Conservation (phyloP, 805 yeast species). For the Starmera pachycereana region DNA sequence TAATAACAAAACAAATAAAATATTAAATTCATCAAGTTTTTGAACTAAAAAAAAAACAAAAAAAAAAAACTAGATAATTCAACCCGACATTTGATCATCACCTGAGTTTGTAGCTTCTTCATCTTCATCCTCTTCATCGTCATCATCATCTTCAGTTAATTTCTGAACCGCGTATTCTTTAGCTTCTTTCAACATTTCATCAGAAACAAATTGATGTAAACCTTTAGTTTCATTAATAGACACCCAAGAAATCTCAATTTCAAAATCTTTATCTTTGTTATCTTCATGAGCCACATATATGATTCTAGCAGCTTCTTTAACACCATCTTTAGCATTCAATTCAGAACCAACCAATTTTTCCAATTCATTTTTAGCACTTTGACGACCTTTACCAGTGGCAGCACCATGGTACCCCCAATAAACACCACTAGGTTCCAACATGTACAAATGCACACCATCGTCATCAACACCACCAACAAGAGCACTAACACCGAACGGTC, state of each 20-base stretch:
- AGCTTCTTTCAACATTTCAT: constrained; percentile 73
- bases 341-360: constrained; percentile 72
- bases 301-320: constrained; percentile 89
- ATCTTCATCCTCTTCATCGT: constrained; percentile 36
- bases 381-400: constrained; percentile 98
- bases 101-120: no score
- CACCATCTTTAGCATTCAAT: constrained; percentile 70
- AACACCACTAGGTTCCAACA: constrained; percentile 96
- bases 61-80: neutral
- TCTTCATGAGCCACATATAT: constrained; percentile 94
- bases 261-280: constrained; percentile 94
- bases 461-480: constrained; percentile 91
- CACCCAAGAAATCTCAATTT: constrained; percentile 89
- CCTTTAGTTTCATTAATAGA: constrained; percentile 70
- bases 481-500: constrained; percentile 93
- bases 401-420: constrained; percentile 98
- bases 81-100: constrained; percentile 20
- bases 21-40: neutral
- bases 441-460: constrained; percentile 84
- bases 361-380: constrained; percentile 92
- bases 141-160: constrained; percentile 66
- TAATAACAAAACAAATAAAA: no score
- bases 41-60: no score
- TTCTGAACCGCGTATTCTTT: constrained; percentile 75
- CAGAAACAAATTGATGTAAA: constrained; percentile 70